These are phyloP conservation scores for Paraphoma chrysanthemicola DNA, from an alignment of 2,329 filamentous ascomycete genomes.

Conservation along the genomic window DNA sequence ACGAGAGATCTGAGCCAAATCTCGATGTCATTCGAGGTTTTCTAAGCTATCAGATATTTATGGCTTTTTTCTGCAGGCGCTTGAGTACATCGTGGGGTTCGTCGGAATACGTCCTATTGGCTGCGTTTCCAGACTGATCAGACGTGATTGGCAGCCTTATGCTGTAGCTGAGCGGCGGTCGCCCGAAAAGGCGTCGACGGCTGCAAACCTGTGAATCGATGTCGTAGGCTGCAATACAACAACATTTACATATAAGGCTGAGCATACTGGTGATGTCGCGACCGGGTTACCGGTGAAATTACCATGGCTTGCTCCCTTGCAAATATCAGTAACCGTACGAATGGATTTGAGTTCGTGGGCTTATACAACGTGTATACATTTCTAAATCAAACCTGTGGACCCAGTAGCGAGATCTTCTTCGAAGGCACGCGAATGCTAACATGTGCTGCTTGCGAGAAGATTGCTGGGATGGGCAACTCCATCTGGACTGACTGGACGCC, in stretches of 20 bases:
- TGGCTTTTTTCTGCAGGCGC: slow-evolving; percentile 1
- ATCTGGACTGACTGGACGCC: slow-evolving; percentile 23
- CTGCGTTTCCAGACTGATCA: background rate
- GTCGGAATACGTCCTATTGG: background rate
- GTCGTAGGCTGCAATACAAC: background rate
- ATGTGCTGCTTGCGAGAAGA: slow-evolving; percentile 11
- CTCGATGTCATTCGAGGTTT: background rate
- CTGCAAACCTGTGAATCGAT: too few relatives aligned
- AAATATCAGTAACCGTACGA: slow-evolving; percentile 16
- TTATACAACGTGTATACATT: slow-evolving; percentile 13
- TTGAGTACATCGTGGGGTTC: background rate
- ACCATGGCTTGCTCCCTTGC: slow-evolving; percentile 19
- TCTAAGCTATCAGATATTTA: background rate
- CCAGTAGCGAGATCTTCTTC: slow-evolving; percentile 23
- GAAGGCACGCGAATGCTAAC: slow-evolving; percentile 17
- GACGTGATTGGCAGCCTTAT: slow-evolving; percentile 8
- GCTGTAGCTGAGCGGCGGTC: background rate
- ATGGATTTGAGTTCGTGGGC: slow-evolving; percentile 20
- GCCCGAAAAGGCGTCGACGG: background rate
- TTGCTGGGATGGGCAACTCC: slow-evolving; percentile 14
- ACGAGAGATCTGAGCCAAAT: background rate
- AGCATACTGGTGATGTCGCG: background rate
- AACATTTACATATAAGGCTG: background rate
- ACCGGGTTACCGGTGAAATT: background rate
- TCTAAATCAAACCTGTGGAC: slow-evolving; percentile 17